Conservation (phyloP, 192 early-diverging fungal species). For the Tieghemiomyces parasiticus region DNA sequence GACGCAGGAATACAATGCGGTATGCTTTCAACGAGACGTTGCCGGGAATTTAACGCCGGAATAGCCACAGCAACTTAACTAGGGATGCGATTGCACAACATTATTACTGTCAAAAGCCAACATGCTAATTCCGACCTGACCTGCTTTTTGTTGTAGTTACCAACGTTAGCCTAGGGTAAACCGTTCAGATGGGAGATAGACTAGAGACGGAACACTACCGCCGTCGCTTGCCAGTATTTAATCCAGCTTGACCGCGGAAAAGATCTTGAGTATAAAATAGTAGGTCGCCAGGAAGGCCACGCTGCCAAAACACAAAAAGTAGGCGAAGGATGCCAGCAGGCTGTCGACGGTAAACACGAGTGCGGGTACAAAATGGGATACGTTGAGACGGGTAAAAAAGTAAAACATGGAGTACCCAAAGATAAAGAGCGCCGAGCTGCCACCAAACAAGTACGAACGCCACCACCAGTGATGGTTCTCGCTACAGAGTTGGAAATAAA, state of each 20-base stretch:
- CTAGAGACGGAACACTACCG: no score
- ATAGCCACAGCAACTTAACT: no score
- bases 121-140: no score
- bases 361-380: constrained; percentile 44
- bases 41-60: no score
- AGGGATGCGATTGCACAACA: no score
- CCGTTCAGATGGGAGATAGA: no score
- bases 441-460: constrained; percentile 68
- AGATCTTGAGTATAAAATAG: constrained; percentile 58
- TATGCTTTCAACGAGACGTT: no score
- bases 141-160: no score
- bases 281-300: constrained; percentile 61
- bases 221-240: no score
- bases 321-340: constrained; percentile 45
- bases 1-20: no score
- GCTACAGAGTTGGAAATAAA: constrained; percentile 47
- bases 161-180: no score
- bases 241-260: constrained; percentile 59
- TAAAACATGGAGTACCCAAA: constrained; percentile 67
- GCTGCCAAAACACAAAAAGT: constrained; percentile 57
- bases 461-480: constrained; percentile 88
- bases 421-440: constrained; percentile 59
- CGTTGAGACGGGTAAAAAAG: constrained; percentile 46
- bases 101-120: no score
- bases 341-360: constrained; percentile 63